These are phyloP conservation scores for Penicillium pancosmium DNA, from an alignment of 495 filamentous ascomycete genomes.

Conservation along the genomic window DNA sequence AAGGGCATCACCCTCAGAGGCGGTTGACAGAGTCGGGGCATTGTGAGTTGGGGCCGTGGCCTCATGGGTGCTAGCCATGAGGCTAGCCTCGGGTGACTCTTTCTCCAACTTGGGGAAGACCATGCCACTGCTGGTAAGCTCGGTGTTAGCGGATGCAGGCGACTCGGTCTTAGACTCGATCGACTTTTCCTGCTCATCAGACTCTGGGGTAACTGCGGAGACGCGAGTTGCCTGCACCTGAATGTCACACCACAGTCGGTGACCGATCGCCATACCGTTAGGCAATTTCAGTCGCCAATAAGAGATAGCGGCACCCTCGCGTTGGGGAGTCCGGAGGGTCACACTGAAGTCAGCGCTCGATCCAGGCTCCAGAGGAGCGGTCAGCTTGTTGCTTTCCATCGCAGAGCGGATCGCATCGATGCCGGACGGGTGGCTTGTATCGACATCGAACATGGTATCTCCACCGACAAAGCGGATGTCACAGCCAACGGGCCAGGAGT, in stretches of 20 bases:
- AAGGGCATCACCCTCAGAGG: slow-evolving; percentile 56
- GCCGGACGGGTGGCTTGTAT: slow-evolving; percentile 73
- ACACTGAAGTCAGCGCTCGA: slow-evolving; percentile 82
- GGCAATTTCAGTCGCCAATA: slow-evolving; percentile 93
- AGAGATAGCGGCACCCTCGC: slow-evolving; percentile 77
- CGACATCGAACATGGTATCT: slow-evolving; percentile 91
- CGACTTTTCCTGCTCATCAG: slow-evolving; percentile 21
- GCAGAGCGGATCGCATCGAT: slow-evolving; percentile 69
- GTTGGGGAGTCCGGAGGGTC: slow-evolving; percentile 73
- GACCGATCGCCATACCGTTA: slow-evolving; percentile 82
- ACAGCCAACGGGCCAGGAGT: slow-evolving; percentile 84
- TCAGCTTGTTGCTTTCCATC: slow-evolving; percentile 78
- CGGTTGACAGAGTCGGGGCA: slow-evolving; percentile 39
- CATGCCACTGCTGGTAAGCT: slow-evolving; percentile 66
- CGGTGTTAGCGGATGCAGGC: slow-evolving; percentile 10
- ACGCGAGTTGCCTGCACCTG: slow-evolving; percentile 55
- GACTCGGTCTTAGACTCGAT: slow-evolving; percentile 22
- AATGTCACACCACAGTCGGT: slow-evolving; percentile 94
- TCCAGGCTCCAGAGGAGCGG: slow-evolving; percentile 67
- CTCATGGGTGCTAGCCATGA: slow-evolving; percentile 75
- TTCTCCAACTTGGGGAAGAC: slow-evolving; percentile 97
- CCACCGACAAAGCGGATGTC: slow-evolving; percentile 90
- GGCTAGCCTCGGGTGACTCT: slow-evolving; percentile 85
- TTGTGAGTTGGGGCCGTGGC: slow-evolving; percentile 34
- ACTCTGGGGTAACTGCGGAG: slow-evolving; percentile 18